phyloP scores from a whole-genome alignment of 2,329 filamentous ascomycete species.

The Dothistroma septosporum region DNA sequence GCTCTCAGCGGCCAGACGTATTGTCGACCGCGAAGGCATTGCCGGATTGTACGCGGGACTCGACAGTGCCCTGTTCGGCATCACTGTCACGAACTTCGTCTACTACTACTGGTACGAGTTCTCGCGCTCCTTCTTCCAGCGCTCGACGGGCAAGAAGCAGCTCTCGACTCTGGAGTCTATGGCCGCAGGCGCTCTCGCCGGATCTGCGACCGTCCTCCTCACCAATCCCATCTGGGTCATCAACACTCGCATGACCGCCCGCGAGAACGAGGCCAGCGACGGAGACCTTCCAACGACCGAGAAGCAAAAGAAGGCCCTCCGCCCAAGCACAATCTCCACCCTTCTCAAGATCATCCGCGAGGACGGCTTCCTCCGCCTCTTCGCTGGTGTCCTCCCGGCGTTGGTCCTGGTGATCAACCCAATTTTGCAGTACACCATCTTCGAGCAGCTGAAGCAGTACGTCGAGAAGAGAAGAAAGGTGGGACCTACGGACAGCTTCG shows the following conservation, averaged over 20 bases:
- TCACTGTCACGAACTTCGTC: constrained; percentile 98
- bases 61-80: constrained; percentile 91
- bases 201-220: constrained; percentile 87
- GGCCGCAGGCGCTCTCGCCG: constrained; percentile 89
- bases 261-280: constrained; percentile 57
- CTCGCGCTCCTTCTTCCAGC: constrained; percentile 82
- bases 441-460: constrained; percentile 93
- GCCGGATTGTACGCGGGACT: constrained; percentile 87
- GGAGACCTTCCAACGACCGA: constrained; percentile 33
- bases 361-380: constrained; percentile 80
- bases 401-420: constrained; percentile 95
- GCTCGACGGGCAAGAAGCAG: constrained; percentile 68
- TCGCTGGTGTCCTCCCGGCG: constrained; percentile 87
- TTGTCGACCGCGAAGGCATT: constrained; percentile 87
- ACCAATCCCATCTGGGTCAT: constrained; percentile 99
- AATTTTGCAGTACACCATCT: constrained; percentile 96
- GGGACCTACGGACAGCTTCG: constrained; percentile 81
- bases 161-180: constrained; percentile 91
- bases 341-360: constrained; percentile 74
- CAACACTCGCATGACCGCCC: constrained; percentile 96
- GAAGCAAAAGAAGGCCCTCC: constrained; percentile 47
- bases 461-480: constrained; percentile 74
- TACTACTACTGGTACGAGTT: constrained; percentile 99
- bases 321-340: constrained; percentile 73
- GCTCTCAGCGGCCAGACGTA: constrained; percentile 74